Evolutionary conservation across 2,329 filamentous ascomycete species (phyloP), one percentile per base, ranked within the genome.

Genomic region (Monosporascus sp.): DNA sequence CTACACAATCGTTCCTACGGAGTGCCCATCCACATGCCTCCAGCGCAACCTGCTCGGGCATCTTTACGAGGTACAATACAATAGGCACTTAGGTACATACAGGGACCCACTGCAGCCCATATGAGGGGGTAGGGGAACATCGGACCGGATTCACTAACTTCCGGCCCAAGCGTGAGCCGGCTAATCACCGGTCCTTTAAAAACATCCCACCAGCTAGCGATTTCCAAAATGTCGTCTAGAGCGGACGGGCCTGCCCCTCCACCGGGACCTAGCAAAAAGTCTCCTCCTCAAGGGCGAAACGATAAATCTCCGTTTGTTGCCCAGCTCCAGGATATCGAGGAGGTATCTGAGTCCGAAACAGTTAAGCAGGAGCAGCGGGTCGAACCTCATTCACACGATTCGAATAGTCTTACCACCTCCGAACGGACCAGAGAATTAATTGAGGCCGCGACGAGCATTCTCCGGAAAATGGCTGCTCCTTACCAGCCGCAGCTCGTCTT

Each of bases 401-500:
- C 31, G 24, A 37, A 20, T 44, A 24, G n/a, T 16, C n/a, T 16
- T 17, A 14, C 17, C 24, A 7, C 5, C 6, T 6, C n/a, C 14
- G 16, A 19, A 14, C 5, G 16, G 27, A 52, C 50, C 37, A 14
- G 27, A 11, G 2, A 43, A 24, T 14, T 40, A 35, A 19, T 44
- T 27, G 19, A 48, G 7, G 14, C 24, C 46, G 19, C 38, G 22
- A 48, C 16, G 37, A 27, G 26, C 19, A 26, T 16, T 22, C 49
- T 51, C 24, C 7, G 17, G 37, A 20, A 49, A 11, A 75, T 70
- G 68, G 70, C 73, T 53, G 58, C 56, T 31, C 37, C 50, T 49
- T 52, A 58, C 68, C 77, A 78, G 69, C 79, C 79, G 54, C 78
- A 84, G 74, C 78, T 83, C 66, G 79, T 87, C 70, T 87, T 87